Conservation (phyloP, 164 flowering plant genomes). For the Houttuynia cordata region DNA sequence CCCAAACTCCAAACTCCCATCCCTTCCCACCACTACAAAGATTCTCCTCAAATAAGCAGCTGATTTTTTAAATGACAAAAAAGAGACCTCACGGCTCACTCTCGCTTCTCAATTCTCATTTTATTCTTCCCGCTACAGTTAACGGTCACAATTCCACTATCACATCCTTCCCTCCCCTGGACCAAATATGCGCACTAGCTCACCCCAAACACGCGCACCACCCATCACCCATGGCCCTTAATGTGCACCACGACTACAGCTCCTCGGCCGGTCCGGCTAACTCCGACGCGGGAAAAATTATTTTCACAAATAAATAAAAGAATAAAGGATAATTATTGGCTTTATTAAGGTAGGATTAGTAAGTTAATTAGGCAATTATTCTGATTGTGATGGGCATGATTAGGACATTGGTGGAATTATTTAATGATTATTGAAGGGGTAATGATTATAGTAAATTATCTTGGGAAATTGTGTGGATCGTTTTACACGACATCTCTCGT, state of each 20-base stretch:
- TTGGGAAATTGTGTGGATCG: not conserved
- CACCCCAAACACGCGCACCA: too few species aligned
- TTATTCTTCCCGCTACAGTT: conserved; percentile 28
- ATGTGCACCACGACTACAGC: not conserved
- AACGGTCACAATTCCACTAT: conserved; percentile 29
- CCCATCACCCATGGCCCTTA: too few species aligned
- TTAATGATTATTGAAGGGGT: not conserved
- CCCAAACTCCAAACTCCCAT: conserved; percentile 7
- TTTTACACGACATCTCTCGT: conserved; percentile 5
- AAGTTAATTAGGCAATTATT: not conserved
- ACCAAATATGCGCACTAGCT: conserved; percentile 23
- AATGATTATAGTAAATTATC: conserved; percentile 3
- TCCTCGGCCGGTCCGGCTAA: not conserved
- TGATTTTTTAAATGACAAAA: not conserved
- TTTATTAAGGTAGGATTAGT: not conserved
- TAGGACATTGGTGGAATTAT: not conserved
- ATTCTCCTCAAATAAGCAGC: conserved; percentile 1
- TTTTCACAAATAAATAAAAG: too few species aligned
- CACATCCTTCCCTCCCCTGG: not conserved
- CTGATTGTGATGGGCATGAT: not conserved
- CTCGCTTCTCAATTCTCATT: not conserved
- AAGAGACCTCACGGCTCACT: not conserved
- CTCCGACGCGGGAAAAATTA: too few species aligned
- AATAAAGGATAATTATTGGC: not conserved
- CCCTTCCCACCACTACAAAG: conserved; percentile 2